phyloP scores from a whole-genome alignment of 2,329 filamentous ascomycete species.

The Colletotrichum sp. region DNA sequence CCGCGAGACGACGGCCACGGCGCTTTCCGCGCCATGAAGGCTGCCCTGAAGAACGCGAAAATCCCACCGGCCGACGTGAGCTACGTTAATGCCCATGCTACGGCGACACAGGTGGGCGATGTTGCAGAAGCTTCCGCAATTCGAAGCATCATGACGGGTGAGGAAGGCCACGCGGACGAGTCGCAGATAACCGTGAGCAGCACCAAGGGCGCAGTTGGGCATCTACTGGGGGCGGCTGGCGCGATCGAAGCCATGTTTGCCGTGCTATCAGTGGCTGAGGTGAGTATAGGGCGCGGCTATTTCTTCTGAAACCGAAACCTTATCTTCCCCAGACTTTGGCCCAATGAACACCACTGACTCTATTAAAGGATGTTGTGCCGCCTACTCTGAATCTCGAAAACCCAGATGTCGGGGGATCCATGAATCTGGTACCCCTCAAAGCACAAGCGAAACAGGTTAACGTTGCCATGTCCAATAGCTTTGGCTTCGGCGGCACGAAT shows the following conservation, averaged over 20 bases:
- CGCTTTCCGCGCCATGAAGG: conserved; percentile 83
- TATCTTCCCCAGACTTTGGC: background rate
- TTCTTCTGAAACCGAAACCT: conserved; percentile 19
- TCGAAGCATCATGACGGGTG: conserved; percentile 74
- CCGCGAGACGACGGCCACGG: conserved; percentile 84
- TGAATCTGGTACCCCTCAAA: conserved; percentile 81
- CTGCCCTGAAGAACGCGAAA: conserved; percentile 75
- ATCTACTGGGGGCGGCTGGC: conserved; percentile 89
- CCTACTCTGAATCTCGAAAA: conserved; percentile 84
- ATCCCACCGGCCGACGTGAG: conserved; percentile 75
- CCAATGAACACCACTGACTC: background rate
- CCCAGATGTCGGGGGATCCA: conserved; percentile 70
- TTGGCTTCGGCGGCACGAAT: conserved; percentile 97
- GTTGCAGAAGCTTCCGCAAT: conserved; percentile 87
- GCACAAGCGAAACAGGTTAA: conserved; percentile 74
- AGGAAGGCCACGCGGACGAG: conserved; percentile 67
- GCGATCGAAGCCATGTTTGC: conserved; percentile 90
- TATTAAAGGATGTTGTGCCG: conserved; percentile 72
- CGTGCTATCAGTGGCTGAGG: conserved; percentile 78
- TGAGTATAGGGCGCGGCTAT: conserved; percentile 46
- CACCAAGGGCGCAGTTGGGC: conserved; percentile 91
- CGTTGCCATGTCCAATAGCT: conserved; percentile 90
- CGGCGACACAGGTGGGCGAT: conserved; percentile 85
- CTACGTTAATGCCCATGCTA: conserved; percentile 97
- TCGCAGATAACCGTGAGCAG: conserved; percentile 82